Percentiles rank a stretch among this genome's conserved stretches.
phyloP scores from a whole-genome alignment of 1,139 yeast genomes.

The Yamadazyma atmosphaerica region DNA sequence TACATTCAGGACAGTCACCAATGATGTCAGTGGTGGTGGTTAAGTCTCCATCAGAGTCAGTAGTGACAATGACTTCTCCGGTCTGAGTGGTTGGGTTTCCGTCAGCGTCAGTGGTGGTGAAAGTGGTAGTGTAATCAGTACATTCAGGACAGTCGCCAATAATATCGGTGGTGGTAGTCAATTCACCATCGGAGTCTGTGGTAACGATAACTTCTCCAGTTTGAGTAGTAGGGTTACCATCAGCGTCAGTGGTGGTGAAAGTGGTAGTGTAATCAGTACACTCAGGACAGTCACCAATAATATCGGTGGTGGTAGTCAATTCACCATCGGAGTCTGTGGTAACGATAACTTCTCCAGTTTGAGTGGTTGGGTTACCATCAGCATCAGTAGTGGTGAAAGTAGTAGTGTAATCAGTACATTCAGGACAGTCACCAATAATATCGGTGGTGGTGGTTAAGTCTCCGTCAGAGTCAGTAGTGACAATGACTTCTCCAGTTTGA shows the following conservation, averaged over 20 bases:
- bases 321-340: neutral
- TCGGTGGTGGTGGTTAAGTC: neutral
- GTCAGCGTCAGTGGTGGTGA: conserved; percentile 8
- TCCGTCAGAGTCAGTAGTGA: neutral
- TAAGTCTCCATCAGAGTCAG: conserved; percentile 12
- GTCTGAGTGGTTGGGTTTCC: conserved; percentile 10
- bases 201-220: conserved; percentile 7
- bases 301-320: neutral
- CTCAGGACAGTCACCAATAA: neutral
- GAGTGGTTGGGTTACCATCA: neutral
- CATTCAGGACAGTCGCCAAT: conserved; percentile 8
- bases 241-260: conserved; percentile 3
- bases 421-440: neutral
- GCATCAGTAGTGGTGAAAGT: neutral
- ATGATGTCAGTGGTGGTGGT: conserved; percentile 6
- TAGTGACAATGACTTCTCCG: conserved; percentile 14
- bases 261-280: conserved; percentile 2
- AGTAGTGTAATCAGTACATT: neutral
- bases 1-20: conserved; percentile 2
- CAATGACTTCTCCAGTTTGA: neutral
- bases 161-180: conserved; percentile 3
- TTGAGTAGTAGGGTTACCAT: neutral
- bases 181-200: conserved; percentile 3
- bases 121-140: conserved; percentile 7
- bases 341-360: neutral